Evolutionary conservation across 805 yeast genomes (phyloP), one percentile per base, ranked within the genome.

Genomic region (Lachancea nothofagi): DNA sequence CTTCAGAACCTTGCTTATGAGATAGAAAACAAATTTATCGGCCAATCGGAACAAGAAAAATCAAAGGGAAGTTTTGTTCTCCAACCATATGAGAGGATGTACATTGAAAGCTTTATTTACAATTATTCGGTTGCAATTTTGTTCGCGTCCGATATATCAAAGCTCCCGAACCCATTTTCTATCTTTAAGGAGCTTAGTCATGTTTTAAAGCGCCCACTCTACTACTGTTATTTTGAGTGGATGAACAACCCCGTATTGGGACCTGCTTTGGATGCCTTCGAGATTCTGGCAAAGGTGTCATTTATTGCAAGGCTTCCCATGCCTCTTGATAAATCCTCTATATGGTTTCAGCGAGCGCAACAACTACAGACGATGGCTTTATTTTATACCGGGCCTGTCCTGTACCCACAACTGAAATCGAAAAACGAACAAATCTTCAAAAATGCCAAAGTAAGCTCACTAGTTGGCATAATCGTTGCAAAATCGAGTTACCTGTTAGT

Each of bases 51-150:
- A 19, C 36, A 20, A 13, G 26, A 38, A 21, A 12, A 17, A 18
- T 15, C 22, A n/a, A 36, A 38, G 15, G 20, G 14, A 7, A 32
- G 25, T 7, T n/a, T 38, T 12, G 31, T 32, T 18, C 22, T 41
- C 28, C 49, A 30, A 48, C 56, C 42, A 29, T 51, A 38, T 29
- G 69, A 66, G 42, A 52, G 70, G 33, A 67, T 69, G 49, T 58
- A 69, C 33, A 41, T 68, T 17, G 77, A 72, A 38, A 69, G 73
- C 27, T 71, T 69, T 43, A 48, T 70, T 3, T 68, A 65, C 51
- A 69, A 66, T 41, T 71, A 66, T 43, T 57, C 70, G 6, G 58
- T 66, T 7, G 55, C 65, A 3, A 45, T 72, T 4, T 57, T 70
- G 22, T 59, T 65, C 32, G 59, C 72, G 13, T 52, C 62, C 2